A percentile compares a stretch with the other conserved stretches of the same genome.
Evolutionary conservation across 2,329 filamentous ascomycete genomes (phyloP).

Genomic region (Trichoderma sp.): DNA sequence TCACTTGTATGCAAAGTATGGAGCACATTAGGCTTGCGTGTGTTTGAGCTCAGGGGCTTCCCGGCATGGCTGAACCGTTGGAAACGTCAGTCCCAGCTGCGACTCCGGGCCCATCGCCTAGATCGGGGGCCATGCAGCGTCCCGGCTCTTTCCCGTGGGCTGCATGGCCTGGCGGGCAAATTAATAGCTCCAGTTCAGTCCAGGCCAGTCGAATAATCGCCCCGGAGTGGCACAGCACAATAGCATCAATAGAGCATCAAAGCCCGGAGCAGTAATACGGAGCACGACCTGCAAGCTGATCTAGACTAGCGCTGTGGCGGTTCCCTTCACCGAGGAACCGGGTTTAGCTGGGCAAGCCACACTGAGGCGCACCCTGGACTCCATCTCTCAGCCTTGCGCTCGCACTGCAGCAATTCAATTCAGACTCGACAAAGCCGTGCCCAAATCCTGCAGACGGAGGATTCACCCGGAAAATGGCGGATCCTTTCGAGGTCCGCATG

Average conservation of each 20-base stretch:
- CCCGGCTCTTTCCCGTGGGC: constrained; percentile 19
- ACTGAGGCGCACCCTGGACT: constrained; percentile 10
- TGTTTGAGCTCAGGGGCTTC: background rate
- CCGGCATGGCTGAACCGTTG: background rate
- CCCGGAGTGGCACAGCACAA: background rate
- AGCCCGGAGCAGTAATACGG: background rate
- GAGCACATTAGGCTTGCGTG: background rate
- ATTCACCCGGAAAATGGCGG: constrained; percentile 46
- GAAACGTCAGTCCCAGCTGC: background rate
- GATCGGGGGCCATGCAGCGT: background rate
- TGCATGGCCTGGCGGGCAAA: background rate
- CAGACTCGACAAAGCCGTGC: constrained; percentile 5
- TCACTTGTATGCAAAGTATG: background rate
- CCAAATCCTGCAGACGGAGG: background rate
- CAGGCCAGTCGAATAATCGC: background rate
- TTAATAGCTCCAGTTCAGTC: background rate
- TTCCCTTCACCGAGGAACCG: constrained; percentile 12
- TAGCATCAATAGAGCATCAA: background rate
- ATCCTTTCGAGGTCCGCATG: constrained; percentile 98
- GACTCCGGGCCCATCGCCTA: background rate
- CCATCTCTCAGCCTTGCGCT: constrained; percentile 5
- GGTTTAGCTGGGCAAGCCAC: background rate
- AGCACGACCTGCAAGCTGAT: constrained; percentile 8
- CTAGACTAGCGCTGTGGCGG: background rate
- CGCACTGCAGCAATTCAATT: background rate